Base-by-base conservation (phyloP, 2,329 filamentous ascomycete species). In the Stenocarpella maydis region DNA sequence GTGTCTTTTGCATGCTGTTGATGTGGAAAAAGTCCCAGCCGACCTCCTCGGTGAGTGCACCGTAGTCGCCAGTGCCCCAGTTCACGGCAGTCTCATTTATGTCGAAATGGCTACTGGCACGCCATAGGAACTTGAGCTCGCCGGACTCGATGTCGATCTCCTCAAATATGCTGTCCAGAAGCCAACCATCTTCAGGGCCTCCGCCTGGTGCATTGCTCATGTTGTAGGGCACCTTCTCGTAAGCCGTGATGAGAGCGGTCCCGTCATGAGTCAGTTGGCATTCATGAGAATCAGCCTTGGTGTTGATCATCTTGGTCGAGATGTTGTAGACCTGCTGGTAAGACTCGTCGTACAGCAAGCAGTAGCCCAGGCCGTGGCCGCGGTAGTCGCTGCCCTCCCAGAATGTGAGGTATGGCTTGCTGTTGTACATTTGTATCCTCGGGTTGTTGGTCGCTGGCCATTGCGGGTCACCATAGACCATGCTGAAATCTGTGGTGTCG, bases 11-110 rank as follows among this genome's bases (percentile, higher is more conserved):
- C 34, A 88, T 77, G 43, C 84, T 85, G 77, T 88, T 87, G 76
- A 88, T 83, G 75, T 88, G 86, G 74, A 87, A 88, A 71, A 82
- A 87, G 74, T 89, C 86, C 77, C 85, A 88, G 1, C 81, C 79
- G 26, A 75, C 74, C 4, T 74, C 67, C 52, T 64, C 69, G 15
- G 69, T 69, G 26, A 53, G 31, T 19, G 69, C 69, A 21, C 69
- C 69, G 21, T 71, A 71, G 47, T 71, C 69, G n/a, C 21, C 50
- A 8, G 37, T 8, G 10, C 69, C 67, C 69, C 69, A 71, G 26
- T 69, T 67, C 1, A 71, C 67, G 26, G 69, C 67, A n/a, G 69
- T 71, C 52, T 74, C 72, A 52, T 72, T 72, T 39, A 73, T 50
- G 34, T 64, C 50, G n/a, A 78, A 77, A 69, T 80, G 75, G 19